A percentile compares a stretch with the other conserved stretches of the same genome.
Conservation (phyloP, 495 filamentous ascomycete genomes). For the Penicillium salamii region DNA sequence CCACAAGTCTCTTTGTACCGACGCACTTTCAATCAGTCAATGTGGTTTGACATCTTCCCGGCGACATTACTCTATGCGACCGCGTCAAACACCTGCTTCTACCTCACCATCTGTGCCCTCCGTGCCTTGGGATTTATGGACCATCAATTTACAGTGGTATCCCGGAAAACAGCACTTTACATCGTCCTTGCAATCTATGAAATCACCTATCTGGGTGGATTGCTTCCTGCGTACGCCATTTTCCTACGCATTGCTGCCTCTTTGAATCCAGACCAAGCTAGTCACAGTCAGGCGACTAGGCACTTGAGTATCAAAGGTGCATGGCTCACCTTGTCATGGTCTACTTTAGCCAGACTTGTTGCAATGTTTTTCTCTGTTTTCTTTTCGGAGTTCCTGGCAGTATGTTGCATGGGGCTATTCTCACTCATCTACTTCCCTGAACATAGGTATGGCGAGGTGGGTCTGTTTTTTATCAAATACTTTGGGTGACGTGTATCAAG, state of each 20-base stretch:
- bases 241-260: conserved; percentile 7
- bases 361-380: neutral
- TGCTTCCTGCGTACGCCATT: conserved; percentile 2
- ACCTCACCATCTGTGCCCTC: neutral
- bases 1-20: neutral
- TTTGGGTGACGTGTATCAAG: neutral
- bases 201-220: conserved; percentile 1
- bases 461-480: neutral
- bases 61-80: conserved; percentile 2
- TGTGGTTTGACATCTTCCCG: conserved; percentile 3
- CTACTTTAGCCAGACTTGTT: neutral
- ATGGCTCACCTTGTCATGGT: neutral
- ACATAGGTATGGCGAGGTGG: neutral
- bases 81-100: conserved; percentile 2
- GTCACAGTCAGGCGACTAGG: neutral
- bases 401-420: neutral
- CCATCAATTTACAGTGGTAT: neutral
- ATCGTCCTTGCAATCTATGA: neutral
- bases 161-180: neutral
- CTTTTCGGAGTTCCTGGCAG: neutral
- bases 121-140: neutral
- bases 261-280: neutral
- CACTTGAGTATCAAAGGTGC: neutral
- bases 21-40: neutral
- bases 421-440: neutral